Evolutionary conservation across 192 early-diverging fungal genomes (phyloP).

Genomic region (Geosiphon pyriformis): DNA sequence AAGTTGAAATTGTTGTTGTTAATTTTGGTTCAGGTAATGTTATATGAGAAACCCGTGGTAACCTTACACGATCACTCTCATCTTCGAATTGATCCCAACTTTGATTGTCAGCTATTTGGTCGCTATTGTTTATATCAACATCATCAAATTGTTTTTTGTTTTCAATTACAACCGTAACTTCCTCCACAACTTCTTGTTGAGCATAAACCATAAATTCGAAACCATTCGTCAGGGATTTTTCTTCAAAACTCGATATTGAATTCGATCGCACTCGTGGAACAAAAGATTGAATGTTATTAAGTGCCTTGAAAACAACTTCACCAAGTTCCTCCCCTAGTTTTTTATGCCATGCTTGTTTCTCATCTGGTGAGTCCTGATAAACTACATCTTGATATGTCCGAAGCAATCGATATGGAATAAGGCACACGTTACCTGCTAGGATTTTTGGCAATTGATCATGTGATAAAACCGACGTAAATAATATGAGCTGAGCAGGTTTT

Average conservation of each 20-base stretch:
- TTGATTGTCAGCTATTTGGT: neutral
- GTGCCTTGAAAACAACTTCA: neutral
- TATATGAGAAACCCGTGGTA: neutral
- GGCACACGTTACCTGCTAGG: neutral
- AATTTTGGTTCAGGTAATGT: neutral
- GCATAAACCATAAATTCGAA: neutral
- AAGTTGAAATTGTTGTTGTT: neutral
- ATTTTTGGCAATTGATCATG: neutral
- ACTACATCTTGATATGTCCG: slow-evolving; percentile 7
- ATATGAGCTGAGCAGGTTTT: slow-evolving; percentile 12
- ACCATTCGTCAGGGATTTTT: neutral
- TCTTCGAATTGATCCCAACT: neutral
- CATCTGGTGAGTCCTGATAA: neutral
- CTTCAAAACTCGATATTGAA: neutral
- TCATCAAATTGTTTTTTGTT: neutral
- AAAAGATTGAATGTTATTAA: neutral
- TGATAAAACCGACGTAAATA: neutral
- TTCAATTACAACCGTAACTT: neutral
- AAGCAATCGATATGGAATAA: slow-evolving; percentile 15
- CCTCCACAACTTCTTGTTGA: neutral
- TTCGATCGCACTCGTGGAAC: neutral
- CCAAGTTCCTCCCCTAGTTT: neutral
- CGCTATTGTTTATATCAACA: neutral
- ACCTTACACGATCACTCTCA: neutral
- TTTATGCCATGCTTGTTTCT: neutral